Evolutionary conservation across 805 yeast species (phyloP).

Genomic region (Zygosaccharomyces bisporus): DNA sequence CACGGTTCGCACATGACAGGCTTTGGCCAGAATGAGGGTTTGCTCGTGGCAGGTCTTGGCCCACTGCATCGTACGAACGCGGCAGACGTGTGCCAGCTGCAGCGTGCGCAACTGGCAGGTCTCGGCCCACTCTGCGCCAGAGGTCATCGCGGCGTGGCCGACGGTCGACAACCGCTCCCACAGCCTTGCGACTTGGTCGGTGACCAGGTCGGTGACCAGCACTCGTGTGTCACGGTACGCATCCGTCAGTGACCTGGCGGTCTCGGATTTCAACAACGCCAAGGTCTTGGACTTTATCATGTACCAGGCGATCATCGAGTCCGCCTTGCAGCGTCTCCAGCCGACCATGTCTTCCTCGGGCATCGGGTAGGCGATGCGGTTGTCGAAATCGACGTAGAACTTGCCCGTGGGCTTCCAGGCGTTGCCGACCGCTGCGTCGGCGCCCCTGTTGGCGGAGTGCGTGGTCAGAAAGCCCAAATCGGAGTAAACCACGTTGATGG

Average conservation of each 20-base stretch:
- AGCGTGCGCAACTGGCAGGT: too few relatives aligned
- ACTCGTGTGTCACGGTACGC: neutral
- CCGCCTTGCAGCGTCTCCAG: slow-evolving; percentile 14
- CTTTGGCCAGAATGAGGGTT: neutral
- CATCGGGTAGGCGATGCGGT: slow-evolving; percentile 20
- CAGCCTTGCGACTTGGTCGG: slow-evolving; percentile 2
- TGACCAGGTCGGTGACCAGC: slow-evolving; percentile 9
- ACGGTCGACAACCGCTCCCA: neutral
- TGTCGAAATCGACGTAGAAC: slow-evolving; percentile 27
- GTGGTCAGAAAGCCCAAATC: slow-evolving; percentile 10
- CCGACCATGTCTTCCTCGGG: slow-evolving; percentile 13
- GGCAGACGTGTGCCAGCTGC: neutral
- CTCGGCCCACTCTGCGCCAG: too few relatives aligned
- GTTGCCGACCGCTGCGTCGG: neutral
- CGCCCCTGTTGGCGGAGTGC: neutral
- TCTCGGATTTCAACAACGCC: neutral
- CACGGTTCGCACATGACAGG: neutral
- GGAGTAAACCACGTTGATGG: slow-evolving; percentile 11
- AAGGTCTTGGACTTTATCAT: slow-evolving; percentile 12
- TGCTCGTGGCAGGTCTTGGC: neutral
- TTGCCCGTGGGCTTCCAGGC: slow-evolving; percentile 24
- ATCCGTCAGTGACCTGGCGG: neutral
- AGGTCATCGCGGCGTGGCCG: neutral
- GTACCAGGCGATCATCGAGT: slow-evolving; percentile 17
- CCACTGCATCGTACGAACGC: neutral